Conservation (phyloP, 2,329 filamentous ascomycete species). For the Gnomoniopsis smithogilvyi region DNA sequence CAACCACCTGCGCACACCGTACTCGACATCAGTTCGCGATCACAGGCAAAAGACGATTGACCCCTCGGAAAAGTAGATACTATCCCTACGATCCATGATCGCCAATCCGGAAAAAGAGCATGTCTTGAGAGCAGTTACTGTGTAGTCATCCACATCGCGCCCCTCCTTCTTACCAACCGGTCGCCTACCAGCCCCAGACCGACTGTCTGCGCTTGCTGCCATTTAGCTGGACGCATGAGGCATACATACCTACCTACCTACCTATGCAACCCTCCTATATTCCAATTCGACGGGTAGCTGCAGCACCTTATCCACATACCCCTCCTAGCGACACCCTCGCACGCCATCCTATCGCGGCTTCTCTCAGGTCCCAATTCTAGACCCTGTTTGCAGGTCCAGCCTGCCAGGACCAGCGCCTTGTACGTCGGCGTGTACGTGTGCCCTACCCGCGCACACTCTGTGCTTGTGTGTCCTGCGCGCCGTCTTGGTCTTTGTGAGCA, state of each 20-base stretch:
- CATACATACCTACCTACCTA: background rate
- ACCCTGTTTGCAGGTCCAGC: constrained; percentile 9
- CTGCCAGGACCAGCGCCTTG: constrained; percentile 9
- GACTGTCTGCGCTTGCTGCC: background rate
- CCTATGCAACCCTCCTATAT: constrained; percentile 20
- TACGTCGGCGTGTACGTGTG: constrained; percentile 2
- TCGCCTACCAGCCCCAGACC: no score
- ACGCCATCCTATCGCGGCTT: constrained; percentile 6
- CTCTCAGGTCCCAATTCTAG: constrained; percentile 8
- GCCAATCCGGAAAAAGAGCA: background rate
- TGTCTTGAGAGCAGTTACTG: background rate
- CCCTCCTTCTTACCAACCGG: no score
- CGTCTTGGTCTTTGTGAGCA: constrained; percentile 6
- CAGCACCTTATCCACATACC: constrained; percentile 21
- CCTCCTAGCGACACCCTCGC: constrained; percentile 23
- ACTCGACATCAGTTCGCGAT: background rate
- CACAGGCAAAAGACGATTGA: background rate
- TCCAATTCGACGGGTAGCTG: constrained; percentile 27
- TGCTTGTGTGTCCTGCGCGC: constrained; percentile 4
- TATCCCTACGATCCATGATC: background rate
- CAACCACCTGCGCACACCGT: background rate
- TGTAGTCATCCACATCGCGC: no score
- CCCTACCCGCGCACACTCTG: constrained; percentile 14
- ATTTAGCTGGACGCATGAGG: background rate
- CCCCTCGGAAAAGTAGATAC: background rate